Percentiles rank a stretch among this genome's conserved stretches.
Evolutionary conservation across 2,329 filamentous ascomycete genomes (phyloP).

Genomic region (Stromatinia cepivora): DNA sequence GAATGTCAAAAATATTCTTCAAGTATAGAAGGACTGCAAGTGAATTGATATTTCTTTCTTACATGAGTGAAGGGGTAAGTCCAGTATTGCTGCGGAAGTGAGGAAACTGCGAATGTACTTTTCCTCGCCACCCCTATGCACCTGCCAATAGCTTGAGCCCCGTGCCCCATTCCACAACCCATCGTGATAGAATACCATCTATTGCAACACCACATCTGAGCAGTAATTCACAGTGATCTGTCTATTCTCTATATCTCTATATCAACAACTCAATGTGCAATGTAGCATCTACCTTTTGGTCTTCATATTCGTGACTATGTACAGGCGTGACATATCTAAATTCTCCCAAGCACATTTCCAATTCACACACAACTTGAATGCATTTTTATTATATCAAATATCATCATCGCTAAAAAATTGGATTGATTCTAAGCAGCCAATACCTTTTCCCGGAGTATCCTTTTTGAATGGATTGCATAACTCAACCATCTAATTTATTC

Average conservation of each 20-base stretch:
- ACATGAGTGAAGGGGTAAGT: not conserved
- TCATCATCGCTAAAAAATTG: not conserved
- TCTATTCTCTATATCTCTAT: not conserved
- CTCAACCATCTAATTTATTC: not conserved
- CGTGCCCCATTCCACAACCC: not conserved
- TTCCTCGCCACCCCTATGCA: not conserved
- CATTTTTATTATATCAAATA: not conserved
- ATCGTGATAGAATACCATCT: not conserved
- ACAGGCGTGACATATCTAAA: not conserved
- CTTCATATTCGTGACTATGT: not conserved
- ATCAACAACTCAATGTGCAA: not conserved
- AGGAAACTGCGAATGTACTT: not conserved
- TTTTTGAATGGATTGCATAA: too few species aligned
- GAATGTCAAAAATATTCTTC: not conserved
- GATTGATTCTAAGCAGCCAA: not conserved
- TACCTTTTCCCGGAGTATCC: not conserved
- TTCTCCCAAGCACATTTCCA: too few species aligned
- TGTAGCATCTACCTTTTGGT: not conserved
- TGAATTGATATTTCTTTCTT: not conserved
- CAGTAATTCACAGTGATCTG: not conserved
- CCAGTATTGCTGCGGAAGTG: fast-evolving
- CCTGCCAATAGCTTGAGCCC: not conserved
- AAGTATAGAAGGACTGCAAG: not conserved
- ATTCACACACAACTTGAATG: not conserved
- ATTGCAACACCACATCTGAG: too few species aligned